Base-by-base conservation (phyloP, 225 moss, liverwort and hornwort genomes). In the Pseudisothecium myosuroides region DNA sequence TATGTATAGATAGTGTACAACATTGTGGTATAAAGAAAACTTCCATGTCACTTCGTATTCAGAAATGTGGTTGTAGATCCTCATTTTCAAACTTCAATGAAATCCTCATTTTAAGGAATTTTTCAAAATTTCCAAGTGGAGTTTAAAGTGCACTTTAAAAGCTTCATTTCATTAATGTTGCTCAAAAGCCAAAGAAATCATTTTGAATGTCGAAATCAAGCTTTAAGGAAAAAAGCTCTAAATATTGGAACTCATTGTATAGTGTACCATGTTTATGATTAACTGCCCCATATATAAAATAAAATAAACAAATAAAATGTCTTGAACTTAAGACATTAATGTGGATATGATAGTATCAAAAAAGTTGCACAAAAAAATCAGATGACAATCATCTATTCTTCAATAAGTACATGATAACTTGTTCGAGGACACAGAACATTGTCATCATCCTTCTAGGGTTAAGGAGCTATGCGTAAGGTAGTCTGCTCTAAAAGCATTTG, bases 121-220 rank as follows among this genome's bases (percentile, higher is more conserved):
- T 29, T 31, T 19, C 1, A 34, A 50, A 50, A 12, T 20, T 21
- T 76, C 1, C 21, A 50, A 50, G 3, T 32, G 2, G 4, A 32
- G 0, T 6, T 20, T 10, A 76, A 50, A 29, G 0, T 28, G 0
- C 0, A 28, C 8, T 73, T 32, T 7, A 7, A 32, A 34, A 50
- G 21, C 12, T 50, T 50, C 21, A 34, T 34, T 34, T 76, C 21
- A 0, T 13, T 12, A 32, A 14, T 47, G 5, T 32, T 49, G 19
- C 32, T 49, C 12, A 49, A 50, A 76, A 50, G 21, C 20, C 21
- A 76, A 50, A 50, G 2, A 50, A 32, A 50, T 50, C 8, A 50
- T 50, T 18, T 31, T 31, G 11, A 74, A 18, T 47, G 29, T 47
- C 74, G 50, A 50, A 50, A 21, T 50, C 21, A 76, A 34, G 3